phyloP scores from a whole-genome alignment of 257 asterid genomes.

The Anisodus tanguticus region DNA sequence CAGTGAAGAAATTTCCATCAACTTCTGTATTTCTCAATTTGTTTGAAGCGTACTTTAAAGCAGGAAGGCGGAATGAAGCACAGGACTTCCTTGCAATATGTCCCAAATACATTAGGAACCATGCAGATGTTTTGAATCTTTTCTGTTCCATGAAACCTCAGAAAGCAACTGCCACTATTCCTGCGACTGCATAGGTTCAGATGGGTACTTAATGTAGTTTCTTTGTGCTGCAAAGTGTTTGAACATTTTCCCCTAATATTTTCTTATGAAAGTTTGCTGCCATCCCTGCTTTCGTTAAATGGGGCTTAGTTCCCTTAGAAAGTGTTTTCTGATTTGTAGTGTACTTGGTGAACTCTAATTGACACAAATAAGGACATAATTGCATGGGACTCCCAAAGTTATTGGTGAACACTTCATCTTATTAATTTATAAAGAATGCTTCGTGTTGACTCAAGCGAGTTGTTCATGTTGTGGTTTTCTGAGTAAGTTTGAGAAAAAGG shows the following conservation, averaged over 20 bases:
- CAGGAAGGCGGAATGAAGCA: conserved; percentile 65
- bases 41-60: conserved; percentile 63
- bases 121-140: conserved; percentile 73
- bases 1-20: conserved; percentile 58
- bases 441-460: not conserved
- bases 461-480: not conserved
- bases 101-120: conserved; percentile 60
- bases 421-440: not conserved
- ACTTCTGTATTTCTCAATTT: conserved; percentile 53
- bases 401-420: not conserved
- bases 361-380: conserved; percentile 15
- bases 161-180: conserved; percentile 34
- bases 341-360: conserved; percentile 12
- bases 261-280: conserved; percentile 15
- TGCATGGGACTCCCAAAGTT: conserved; percentile 5
- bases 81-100: conserved; percentile 74
- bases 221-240: conserved; percentile 30
- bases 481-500: not conserved
- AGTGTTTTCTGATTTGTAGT: not conserved
- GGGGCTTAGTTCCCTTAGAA: conserved; percentile 12
- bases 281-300: not conserved
- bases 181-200: conserved; percentile 46
- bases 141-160: conserved; percentile 49
- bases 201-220: conserved; percentile 40
- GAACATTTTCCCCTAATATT: conserved; percentile 27